These are phyloP conservation scores for Neurospora pannonica DNA, from an alignment of 495 filamentous ascomycete species.

Conservation along the genomic window DNA sequence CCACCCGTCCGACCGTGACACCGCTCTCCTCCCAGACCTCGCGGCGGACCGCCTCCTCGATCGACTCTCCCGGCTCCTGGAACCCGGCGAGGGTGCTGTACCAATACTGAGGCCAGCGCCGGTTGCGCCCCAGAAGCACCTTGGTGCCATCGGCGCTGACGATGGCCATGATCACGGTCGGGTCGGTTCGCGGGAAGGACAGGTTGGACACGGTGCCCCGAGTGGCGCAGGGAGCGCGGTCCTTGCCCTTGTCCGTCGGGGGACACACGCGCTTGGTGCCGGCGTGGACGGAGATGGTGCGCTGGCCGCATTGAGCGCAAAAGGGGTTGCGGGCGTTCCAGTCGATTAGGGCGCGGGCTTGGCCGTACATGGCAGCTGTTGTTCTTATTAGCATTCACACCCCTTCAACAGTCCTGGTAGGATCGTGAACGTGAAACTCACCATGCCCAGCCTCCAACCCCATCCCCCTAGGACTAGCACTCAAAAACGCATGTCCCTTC, in stretches of 20 bases:
- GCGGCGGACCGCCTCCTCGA: conserved; percentile 89
- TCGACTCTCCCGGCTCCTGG: conserved; percentile 85
- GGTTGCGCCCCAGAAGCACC: conserved; percentile 75
- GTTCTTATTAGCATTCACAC: neutral
- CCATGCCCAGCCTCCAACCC: conserved; percentile 34
- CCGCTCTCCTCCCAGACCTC: conserved; percentile 97
- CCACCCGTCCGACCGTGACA: conserved; percentile 72
- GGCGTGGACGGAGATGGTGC: conserved; percentile 75
- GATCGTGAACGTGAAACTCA: conserved; percentile 7
- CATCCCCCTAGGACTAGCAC: conserved; percentile 23
- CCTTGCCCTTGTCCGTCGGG: conserved; percentile 53
- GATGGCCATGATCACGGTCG: conserved; percentile 91
- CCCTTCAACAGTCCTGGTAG: neutral
- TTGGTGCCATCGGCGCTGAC: conserved; percentile 63
- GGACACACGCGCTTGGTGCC: conserved; percentile 90
- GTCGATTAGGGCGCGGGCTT: conserved; percentile 79
- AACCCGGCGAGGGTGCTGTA: conserved; percentile 91
- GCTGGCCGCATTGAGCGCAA: conserved; percentile 79
- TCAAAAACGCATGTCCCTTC: conserved; percentile 18
- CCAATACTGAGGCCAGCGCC: conserved; percentile 74
- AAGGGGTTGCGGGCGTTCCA: conserved; percentile 93
- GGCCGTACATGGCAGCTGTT: conserved; percentile 81
- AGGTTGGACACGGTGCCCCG: conserved; percentile 70
- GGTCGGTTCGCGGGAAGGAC: conserved; percentile 88
- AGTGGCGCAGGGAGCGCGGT: conserved; percentile 66